phyloP scores from a whole-genome alignment of 495 filamentous ascomycete species.

The Aspergillus haitiensis region DNA sequence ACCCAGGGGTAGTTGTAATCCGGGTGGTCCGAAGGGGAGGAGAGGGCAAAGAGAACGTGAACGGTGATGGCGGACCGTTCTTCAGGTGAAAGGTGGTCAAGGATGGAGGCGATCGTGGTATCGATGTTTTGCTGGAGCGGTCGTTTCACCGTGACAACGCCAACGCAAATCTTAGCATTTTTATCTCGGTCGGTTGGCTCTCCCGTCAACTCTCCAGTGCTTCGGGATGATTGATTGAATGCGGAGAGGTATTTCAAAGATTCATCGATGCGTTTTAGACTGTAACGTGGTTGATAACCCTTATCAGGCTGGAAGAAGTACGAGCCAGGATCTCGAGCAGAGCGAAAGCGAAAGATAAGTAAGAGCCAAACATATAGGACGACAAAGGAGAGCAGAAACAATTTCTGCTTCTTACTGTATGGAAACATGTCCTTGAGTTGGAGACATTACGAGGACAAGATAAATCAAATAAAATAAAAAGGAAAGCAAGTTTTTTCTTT shows the following conservation, averaged over 20 bases:
- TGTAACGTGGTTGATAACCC: conserved; percentile 31
- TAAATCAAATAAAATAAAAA: not conserved
- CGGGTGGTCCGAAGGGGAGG: conserved; percentile 48
- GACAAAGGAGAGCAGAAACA: conserved; percentile 28
- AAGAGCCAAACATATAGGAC: conserved; percentile 33
- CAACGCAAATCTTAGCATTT: conserved; percentile 33
- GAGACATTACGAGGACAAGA: not conserved
- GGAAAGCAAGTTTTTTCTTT: not conserved
- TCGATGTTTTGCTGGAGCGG: conserved; percentile 46
- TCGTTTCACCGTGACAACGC: conserved; percentile 38
- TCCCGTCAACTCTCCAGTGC: not conserved
- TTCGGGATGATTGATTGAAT: conserved; percentile 20
- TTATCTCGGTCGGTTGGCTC: conserved; percentile 9
- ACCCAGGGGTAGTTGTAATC: conserved; percentile 53
- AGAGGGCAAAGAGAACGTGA: conserved; percentile 55
- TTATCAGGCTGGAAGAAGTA: conserved; percentile 29
- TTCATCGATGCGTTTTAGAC: conserved; percentile 25
- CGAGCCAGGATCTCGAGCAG: conserved; percentile 28
- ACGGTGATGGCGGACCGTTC: conserved; percentile 50
- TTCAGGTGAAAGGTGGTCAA: conserved; percentile 45
- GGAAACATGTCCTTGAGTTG: conserved; percentile 15
- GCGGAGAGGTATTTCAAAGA: conserved; percentile 23
- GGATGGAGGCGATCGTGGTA: conserved; percentile 51
- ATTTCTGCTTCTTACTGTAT: conserved; percentile 27
- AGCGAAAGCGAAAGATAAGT: conserved; percentile 27